phyloP scores from a whole-genome alignment of 345 rosid species.

The Gynandropsis gynandra region DNA sequence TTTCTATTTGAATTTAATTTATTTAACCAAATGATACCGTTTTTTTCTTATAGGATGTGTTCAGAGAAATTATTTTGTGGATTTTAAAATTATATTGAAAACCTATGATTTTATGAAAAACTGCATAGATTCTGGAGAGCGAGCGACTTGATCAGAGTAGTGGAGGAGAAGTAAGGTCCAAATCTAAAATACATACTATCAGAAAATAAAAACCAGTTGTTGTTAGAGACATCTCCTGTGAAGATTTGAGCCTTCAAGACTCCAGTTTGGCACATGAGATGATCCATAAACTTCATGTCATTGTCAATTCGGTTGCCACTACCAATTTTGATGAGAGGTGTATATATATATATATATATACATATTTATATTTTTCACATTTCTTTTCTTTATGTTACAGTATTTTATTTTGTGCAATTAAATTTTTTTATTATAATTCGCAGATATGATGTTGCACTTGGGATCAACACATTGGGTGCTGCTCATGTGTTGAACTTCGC shows the following conservation, averaged over 20 bases:
- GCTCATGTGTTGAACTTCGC: slow-evolving; percentile 37
- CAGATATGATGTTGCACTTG: slow-evolving; percentile 41
- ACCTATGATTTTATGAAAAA: no score
- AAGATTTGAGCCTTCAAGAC: slow-evolving; percentile 19
- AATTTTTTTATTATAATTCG: neutral
- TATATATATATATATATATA: neutral
- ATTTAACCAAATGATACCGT: no score
- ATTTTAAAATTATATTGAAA: no score
- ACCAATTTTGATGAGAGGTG: slow-evolving; percentile 33
- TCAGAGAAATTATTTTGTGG: no score
- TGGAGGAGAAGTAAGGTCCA: slow-evolving; percentile 23
- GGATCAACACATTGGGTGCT: slow-evolving; percentile 46
- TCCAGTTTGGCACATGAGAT: slow-evolving; percentile 16
- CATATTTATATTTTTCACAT: neutral
- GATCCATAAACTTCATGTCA: slow-evolving; percentile 21
- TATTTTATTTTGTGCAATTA: neutral
- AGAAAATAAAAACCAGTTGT: slow-evolving; percentile 21
- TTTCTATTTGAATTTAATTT: no score
- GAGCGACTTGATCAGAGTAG: slow-evolving; percentile 22
- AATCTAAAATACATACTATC: slow-evolving; percentile 11
- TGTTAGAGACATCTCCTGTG: slow-evolving; percentile 21
- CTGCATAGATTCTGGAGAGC: slow-evolving; percentile 19
- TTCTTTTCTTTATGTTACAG: no score
- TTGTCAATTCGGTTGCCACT: slow-evolving; percentile 29
- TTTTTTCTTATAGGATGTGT: no score